phyloP scores from a whole-genome alignment of 2,329 filamentous ascomycete species.

The Beauveria bassiana region DNA sequence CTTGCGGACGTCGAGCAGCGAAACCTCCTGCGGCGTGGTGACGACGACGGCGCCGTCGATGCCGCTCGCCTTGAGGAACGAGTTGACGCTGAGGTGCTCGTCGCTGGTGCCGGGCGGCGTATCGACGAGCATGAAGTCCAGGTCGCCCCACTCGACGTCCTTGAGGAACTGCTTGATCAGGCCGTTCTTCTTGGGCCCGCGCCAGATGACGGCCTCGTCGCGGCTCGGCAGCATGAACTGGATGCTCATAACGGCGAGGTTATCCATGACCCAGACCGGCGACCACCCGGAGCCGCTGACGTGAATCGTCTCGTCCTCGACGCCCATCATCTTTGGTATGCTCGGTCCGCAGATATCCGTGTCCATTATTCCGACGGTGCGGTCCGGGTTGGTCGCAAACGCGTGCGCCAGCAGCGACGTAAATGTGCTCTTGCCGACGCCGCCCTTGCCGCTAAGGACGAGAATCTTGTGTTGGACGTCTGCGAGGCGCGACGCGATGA shows the following conservation, averaged over 20 bases:
- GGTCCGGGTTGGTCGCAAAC: slow-evolving; percentile 73
- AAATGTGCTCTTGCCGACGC: slow-evolving; percentile 94
- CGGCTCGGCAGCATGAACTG: slow-evolving; percentile 95
- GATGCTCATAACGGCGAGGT: slow-evolving; percentile 91
- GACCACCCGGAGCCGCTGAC: slow-evolving; percentile 84
- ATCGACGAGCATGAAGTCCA: slow-evolving; percentile 90
- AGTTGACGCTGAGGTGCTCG: slow-evolving; percentile 91
- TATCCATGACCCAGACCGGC: slow-evolving; percentile 92
- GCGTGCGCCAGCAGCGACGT: slow-evolving; percentile 81
- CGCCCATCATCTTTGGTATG: slow-evolving; percentile 99
- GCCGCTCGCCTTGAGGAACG: slow-evolving; percentile 80
- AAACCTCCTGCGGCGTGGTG: slow-evolving; percentile 91
- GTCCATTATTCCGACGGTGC: slow-evolving; percentile 89
- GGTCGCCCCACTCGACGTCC: slow-evolving; percentile 94
- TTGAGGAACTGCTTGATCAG: slow-evolving; percentile 97
- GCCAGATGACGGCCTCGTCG: slow-evolving; percentile 95
- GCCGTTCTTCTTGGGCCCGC: slow-evolving; percentile 96
- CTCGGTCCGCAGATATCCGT: slow-evolving; percentile 94
- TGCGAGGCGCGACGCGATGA: slow-evolving; percentile 76
- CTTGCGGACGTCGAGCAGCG: slow-evolving; percentile 85
- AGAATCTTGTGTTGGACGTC: slow-evolving; percentile 87
- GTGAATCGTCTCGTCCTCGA: slow-evolving; percentile 89
- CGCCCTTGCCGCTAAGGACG: slow-evolving; percentile 88
- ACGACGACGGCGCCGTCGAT: slow-evolving; percentile 91
- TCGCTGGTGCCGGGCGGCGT: slow-evolving; percentile 93